phyloP scores from a whole-genome alignment of 2,329 filamentous ascomycete species.

The Paecilomyces formosus region DNA sequence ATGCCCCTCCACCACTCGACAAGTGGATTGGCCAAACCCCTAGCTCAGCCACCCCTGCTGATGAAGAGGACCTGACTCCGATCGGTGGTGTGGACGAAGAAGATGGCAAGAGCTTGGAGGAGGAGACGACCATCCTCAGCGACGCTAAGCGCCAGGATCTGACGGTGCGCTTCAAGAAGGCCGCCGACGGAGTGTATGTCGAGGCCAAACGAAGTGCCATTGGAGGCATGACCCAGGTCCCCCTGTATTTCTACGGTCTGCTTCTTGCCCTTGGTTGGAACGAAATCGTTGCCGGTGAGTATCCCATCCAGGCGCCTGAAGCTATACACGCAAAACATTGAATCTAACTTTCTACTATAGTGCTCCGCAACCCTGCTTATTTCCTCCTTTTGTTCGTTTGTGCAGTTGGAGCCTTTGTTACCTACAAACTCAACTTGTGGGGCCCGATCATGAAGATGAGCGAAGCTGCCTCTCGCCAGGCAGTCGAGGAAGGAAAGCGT shows the following conservation, averaged over 20 bases:
- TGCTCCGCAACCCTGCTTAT: conserved; percentile 86
- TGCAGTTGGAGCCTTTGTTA: conserved; percentile 72
- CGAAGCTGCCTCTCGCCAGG: conserved; percentile 80
- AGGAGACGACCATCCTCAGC: conserved; percentile 91
- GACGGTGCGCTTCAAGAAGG: conserved; percentile 94
- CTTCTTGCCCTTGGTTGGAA: conserved; percentile 96
- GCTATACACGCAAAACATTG: neutral
- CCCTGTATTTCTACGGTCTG: conserved; percentile 87
- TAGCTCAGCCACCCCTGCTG: conserved; percentile 63
- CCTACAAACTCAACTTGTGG: conserved; percentile 89
- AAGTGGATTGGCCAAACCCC: conserved; percentile 77
- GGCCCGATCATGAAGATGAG: conserved; percentile 94
- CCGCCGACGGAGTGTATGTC: conserved; percentile 93
- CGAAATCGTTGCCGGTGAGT: conserved; percentile 85
- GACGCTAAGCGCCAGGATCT: conserved; percentile 88
- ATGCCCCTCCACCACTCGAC: conserved; percentile 70
- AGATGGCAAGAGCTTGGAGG: conserved; percentile 86
- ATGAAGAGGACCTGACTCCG: conserved; percentile 81
- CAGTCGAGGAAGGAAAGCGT: conserved; percentile 84
- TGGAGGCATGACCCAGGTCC: conserved; percentile 87
- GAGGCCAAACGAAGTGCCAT: conserved; percentile 97
- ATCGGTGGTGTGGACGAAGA: conserved; percentile 95
- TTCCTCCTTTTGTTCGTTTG: conserved; percentile 80
- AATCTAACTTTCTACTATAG: conserved; percentile 39
- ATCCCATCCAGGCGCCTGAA: neutral